Evolutionary conservation across 257 asterid genomes (phyloP).

Genomic region (Plantago elongata): DNA sequence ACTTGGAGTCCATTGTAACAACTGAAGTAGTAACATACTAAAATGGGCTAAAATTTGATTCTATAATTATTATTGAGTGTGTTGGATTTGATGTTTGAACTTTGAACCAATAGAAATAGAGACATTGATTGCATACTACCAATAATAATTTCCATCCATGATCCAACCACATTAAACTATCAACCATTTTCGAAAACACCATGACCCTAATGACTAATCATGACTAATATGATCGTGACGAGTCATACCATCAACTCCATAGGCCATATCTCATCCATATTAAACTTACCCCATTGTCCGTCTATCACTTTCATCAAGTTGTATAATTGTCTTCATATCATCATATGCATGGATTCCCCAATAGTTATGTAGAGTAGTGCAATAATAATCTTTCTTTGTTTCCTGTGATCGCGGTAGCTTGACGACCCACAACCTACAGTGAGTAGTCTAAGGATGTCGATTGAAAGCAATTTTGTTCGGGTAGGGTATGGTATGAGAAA

Average conservation of each 20-base stretch:
- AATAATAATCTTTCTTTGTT: background rate
- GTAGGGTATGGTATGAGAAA: too few relatives aligned
- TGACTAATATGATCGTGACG: background rate
- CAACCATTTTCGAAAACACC: conserved; percentile 49
- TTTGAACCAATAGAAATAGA: conserved; percentile 9
- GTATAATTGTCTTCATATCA: background rate
- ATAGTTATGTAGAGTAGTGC: background rate
- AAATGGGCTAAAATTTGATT: background rate
- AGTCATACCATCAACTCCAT: conserved; percentile 15
- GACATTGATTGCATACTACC: conserved; percentile 27
- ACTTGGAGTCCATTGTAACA: too few relatives aligned
- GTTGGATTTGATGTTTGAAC: too few relatives aligned
- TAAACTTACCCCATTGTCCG: too few relatives aligned
- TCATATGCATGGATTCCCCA: conserved; percentile 1
- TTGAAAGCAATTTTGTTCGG: too few relatives aligned
- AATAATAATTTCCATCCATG: conserved; percentile 38
- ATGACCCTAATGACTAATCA: background rate
- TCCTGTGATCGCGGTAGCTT: background rate
- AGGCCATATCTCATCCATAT: conserved; percentile 20
- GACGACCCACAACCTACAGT: background rate
- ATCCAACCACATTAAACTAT: conserved; percentile 33
- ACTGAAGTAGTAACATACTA: too few relatives aligned
- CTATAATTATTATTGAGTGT: background rate
- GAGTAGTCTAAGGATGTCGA: background rate
- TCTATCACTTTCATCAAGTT: conserved; percentile 25